phyloP scores from a whole-genome alignment of 2,329 filamentous ascomycete species.

The Colletotrichum musicola region DNA sequence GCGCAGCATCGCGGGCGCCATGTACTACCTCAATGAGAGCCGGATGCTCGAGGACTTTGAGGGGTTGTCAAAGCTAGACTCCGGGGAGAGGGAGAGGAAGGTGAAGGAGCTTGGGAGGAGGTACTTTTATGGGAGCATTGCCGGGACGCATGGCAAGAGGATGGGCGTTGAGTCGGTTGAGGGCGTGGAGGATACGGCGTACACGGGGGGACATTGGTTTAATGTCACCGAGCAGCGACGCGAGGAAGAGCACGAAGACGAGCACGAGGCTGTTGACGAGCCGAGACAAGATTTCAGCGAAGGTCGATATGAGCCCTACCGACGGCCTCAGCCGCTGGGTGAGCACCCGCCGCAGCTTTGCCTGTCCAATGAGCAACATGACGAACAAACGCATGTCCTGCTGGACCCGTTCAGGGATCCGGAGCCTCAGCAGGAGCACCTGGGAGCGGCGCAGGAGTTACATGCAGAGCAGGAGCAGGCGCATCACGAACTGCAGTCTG shows the following conservation, averaged over 20 bases:
- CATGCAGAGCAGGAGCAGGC: too few relatives aligned
- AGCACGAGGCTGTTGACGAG: too few relatives aligned
- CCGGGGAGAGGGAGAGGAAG: slow-evolving; percentile 19
- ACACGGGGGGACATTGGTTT: slow-evolving; percentile 17
- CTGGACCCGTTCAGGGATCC: too few relatives aligned
- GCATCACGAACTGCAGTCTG: too few relatives aligned
- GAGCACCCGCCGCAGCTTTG: too few relatives aligned
- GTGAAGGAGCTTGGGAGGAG: slow-evolving; percentile 34
- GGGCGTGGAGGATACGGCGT: slow-evolving; percentile 29
- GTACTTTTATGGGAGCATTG: slow-evolving; percentile 45
- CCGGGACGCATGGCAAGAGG: not conserved
- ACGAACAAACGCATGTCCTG: too few relatives aligned
- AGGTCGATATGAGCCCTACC: not conserved
- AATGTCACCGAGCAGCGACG: not conserved
- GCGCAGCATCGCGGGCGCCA: slow-evolving; percentile 58
- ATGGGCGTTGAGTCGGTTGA: slow-evolving; percentile 33
- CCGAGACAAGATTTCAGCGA: not conserved
- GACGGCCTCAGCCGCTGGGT: too few relatives aligned
- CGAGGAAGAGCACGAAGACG: not conserved
- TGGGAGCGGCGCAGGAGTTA: too few relatives aligned
- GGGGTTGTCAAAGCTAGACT: slow-evolving; percentile 29
- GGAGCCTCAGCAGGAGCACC: too few relatives aligned
- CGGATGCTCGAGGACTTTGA: slow-evolving; percentile 38
- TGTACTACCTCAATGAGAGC: slow-evolving; percentile 55
- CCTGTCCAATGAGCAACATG: too few relatives aligned